Evolutionary conservation across 768 basidiomycete genomes (phyloP).

Genomic region (Collybia sp.): DNA sequence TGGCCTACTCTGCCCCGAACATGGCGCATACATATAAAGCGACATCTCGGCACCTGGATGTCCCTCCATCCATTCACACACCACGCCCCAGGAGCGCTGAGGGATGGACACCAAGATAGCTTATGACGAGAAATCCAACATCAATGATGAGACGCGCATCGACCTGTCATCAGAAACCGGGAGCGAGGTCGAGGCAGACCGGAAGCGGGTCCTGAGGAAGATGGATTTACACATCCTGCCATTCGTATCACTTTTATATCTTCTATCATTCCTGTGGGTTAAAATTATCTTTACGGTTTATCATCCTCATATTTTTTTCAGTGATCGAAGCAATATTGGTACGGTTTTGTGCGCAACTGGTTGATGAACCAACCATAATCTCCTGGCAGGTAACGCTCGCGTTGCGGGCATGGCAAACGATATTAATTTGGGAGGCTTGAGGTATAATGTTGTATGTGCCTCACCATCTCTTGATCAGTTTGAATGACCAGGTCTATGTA

Average conservation of each 20-base stretch:
- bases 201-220: conserved; percentile 29
- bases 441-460: conserved; percentile 27
- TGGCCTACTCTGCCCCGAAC: conserved; percentile 16
- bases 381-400: conserved; percentile 20
- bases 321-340: conserved; percentile 33
- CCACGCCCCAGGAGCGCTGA: too few relatives aligned
- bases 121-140: too few relatives aligned
- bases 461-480: not conserved
- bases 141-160: conserved; percentile 4
- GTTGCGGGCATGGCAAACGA: conserved; percentile 29
- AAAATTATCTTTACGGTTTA: not conserved
- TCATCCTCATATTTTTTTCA: conserved; percentile 4
- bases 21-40: conserved; percentile 14
- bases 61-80: not conserved
- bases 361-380: not conserved
- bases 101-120: too few relatives aligned
- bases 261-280: conserved; percentile 42
- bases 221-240: conserved; percentile 40
- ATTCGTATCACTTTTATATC: conserved; percentile 37
- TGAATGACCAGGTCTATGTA: not conserved
- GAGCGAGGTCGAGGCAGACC: conserved; percentile 15
- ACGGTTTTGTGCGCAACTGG: not conserved
- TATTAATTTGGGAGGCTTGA: conserved; percentile 22
- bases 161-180: conserved; percentile 2
- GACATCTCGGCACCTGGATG: not conserved